A percentile compares a stretch with the other conserved stretches of the same genome.
Conservation (phyloP, 208 protist species). For the Leishmania aethiopica region DNA sequence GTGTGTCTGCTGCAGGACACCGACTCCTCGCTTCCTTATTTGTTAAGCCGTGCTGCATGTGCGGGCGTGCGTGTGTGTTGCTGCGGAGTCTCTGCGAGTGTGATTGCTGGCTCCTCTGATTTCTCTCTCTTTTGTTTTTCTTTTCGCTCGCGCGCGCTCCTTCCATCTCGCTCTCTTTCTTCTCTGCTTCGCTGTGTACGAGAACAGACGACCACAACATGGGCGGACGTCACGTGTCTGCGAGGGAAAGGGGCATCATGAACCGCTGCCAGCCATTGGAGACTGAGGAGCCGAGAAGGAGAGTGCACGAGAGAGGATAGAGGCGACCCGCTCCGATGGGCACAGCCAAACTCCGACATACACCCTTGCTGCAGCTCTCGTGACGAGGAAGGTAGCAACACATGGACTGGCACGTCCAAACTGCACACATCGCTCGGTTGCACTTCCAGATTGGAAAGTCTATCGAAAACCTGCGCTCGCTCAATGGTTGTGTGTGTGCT, state of each 20-base stretch:
- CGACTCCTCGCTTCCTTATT: not conserved
- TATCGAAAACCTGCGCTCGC: not conserved
- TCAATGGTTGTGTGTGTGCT: not conserved
- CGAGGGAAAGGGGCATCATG: not conserved
- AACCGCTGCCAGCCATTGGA: not conserved
- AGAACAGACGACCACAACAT: not conserved
- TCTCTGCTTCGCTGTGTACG: not conserved
- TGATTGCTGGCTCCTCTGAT: not conserved
- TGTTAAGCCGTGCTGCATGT: not conserved
- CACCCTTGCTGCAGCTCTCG: not conserved
- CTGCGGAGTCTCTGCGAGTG: not conserved
- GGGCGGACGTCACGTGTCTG: not conserved
- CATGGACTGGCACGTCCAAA: not conserved
- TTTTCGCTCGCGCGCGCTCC: not conserved
- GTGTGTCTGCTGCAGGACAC: not conserved
- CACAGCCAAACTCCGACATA: not conserved
- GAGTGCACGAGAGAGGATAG: not conserved
- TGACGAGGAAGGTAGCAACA: not conserved
- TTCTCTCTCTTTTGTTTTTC: not conserved
- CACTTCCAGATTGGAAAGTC: not conserved
- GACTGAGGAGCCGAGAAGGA: not conserved
- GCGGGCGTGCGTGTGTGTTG: conserved; percentile 1
- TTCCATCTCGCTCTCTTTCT: not conserved
- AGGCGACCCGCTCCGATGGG: not conserved
- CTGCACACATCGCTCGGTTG: not conserved